Evolutionary conservation across 176 grass and related monocot genomes (phyloP).

Genomic region (Oryza longistaminata): DNA sequence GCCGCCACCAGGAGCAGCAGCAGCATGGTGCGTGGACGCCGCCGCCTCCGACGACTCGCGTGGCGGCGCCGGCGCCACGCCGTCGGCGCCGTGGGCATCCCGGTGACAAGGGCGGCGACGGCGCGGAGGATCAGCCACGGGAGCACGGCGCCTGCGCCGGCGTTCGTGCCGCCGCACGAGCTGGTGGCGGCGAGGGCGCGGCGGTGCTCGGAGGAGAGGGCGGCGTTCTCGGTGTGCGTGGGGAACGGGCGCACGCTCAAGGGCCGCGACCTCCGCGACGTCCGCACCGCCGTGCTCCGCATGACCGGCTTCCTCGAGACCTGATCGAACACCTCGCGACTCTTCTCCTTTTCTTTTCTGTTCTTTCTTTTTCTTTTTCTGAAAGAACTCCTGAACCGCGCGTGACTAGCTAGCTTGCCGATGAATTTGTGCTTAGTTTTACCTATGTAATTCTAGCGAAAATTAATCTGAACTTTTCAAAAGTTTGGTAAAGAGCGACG

Average conservation of each 20-base stretch:
- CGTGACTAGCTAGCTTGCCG: neutral
- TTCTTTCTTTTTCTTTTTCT: neutral
- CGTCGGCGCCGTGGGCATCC: conserved; percentile 6
- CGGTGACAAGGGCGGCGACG: neutral
- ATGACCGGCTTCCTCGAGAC: conserved; percentile 64
- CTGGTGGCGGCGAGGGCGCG: conserved; percentile 18
- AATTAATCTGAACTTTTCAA: neutral
- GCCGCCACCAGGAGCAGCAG: neutral
- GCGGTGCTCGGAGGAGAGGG: conserved; percentile 8
- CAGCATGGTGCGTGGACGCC: too few relatives aligned
- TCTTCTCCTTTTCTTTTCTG: neutral
- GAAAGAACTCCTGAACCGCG: neutral
- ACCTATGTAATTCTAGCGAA: neutral
- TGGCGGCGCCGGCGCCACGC: too few relatives aligned
- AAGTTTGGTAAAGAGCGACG: neutral
- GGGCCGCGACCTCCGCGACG: conserved; percentile 50
- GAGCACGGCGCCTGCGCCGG: neutral
- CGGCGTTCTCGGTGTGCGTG: conserved; percentile 44
- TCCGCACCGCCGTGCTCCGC: conserved; percentile 55
- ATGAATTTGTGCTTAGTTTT: neutral
- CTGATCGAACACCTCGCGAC: conserved; percentile 5
- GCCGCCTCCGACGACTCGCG: neutral
- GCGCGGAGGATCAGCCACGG: neutral
- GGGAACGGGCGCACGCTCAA: conserved; percentile 69
- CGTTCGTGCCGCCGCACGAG: conserved; percentile 51